Percentiles rank a stretch among this genome's conserved stretches.
phyloP scores from a whole-genome alignment of 257 asterid genomes.

The Leonotis leonurus region DNA sequence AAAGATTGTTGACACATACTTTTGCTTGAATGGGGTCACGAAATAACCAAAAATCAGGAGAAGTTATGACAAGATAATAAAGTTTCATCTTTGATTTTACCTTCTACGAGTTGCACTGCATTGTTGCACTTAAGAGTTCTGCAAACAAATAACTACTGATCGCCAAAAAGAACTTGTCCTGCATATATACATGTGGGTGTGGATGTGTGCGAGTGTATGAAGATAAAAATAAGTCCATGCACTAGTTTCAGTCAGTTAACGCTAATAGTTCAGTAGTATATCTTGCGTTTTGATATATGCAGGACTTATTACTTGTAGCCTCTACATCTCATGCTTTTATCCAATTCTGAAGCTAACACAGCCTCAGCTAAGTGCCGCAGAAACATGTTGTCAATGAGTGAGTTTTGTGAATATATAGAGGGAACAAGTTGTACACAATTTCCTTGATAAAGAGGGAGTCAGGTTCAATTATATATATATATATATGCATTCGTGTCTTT shows the following conservation, averaged over 20 bases:
- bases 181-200: too few relatives aligned
- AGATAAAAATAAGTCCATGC: too few relatives aligned
- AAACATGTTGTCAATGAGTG: background rate
- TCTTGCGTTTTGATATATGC: background rate
- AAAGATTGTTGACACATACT: background rate
- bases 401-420: background rate
- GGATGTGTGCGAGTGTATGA: too few relatives aligned
- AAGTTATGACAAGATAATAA: background rate
- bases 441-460: background rate
- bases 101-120: background rate
- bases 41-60: background rate
- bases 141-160: background rate
- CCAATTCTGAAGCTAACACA: too few relatives aligned
- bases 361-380: background rate
- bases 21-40: background rate
- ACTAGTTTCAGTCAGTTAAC: too few relatives aligned
- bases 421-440: background rate
- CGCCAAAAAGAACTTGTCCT: too few relatives aligned
- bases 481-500: constrained; percentile 1
- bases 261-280: too few relatives aligned
- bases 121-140: background rate
- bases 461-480: background rate
- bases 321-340: background rate
- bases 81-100: background rate
- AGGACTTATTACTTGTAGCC: background rate